Conservation (phyloP, 768 basidiomycete species). For the Suillus clintonianus region DNA sequence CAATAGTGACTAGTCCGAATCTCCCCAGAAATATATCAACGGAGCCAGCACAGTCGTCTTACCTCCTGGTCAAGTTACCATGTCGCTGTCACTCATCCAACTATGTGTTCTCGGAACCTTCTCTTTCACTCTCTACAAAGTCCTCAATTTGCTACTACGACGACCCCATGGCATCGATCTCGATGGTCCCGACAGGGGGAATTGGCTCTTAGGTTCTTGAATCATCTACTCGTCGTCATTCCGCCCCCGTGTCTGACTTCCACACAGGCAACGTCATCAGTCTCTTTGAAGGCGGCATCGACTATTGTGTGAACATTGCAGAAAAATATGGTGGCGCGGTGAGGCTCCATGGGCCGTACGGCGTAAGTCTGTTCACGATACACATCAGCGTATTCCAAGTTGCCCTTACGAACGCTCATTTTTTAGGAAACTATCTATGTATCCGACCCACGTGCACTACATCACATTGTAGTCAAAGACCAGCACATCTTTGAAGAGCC, state of each 20-base stretch:
- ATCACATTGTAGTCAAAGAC: constrained; percentile 49
- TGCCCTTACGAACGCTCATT: not conserved
- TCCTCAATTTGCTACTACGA: not conserved
- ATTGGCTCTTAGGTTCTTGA: not conserved
- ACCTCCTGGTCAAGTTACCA: not conserved
- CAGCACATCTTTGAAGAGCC: constrained; percentile 52
- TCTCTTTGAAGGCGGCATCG: constrained; percentile 38
- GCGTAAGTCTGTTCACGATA: constrained; percentile 31
- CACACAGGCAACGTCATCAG: constrained; percentile 35
- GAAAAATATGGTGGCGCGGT: constrained; percentile 43
- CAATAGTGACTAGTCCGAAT: not conserved
- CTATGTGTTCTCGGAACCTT: not conserved
- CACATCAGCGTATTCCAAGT: not conserved
- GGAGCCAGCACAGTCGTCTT: not conserved
- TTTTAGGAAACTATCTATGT: constrained; percentile 47
- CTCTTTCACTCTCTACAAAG: not conserved
- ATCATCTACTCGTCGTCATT: not conserved
- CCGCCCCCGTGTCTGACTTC: not conserved
- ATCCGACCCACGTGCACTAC: constrained; percentile 48
- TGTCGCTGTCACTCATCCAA: not conserved
- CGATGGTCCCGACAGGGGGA: not conserved
- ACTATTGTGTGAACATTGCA: constrained; percentile 32
- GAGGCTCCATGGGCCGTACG: constrained; percentile 48
- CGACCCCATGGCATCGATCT: not conserved
- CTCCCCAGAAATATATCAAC: not conserved